Evolutionary conservation across 441 rosid genomes (phyloP).

Genomic region (Adansonia madagascariensis): DNA sequence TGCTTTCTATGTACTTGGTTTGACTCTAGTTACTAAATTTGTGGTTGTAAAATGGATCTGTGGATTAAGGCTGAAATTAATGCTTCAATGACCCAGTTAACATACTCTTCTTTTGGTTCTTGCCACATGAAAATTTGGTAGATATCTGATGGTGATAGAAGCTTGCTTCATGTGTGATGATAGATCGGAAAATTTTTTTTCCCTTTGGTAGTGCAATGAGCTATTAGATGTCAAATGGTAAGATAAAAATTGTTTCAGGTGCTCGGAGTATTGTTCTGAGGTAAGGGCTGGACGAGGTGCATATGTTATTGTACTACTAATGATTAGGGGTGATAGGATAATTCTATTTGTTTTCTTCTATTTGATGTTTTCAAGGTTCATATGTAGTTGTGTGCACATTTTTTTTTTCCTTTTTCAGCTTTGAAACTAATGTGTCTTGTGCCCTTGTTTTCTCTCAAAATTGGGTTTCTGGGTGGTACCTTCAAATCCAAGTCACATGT

Average conservation of each 20-base stretch:
- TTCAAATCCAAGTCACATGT: background rate
- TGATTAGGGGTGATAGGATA: background rate
- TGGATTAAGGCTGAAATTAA: slow-evolving; percentile 1
- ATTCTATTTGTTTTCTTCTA: slow-evolving; percentile 12
- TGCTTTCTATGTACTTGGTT: slow-evolving; percentile 5
- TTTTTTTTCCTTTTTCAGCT: slow-evolving; percentile 11
- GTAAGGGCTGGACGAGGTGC: background rate
- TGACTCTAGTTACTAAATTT: background rate
- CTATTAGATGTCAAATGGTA: background rate
- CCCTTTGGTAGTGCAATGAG: background rate
- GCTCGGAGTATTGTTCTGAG: slow-evolving; percentile 14
- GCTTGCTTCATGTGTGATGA: slow-evolving; percentile 6
- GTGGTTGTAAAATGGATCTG: background rate
- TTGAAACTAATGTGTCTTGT: background rate
- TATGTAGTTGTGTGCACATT: background rate
- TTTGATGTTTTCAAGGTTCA: background rate
- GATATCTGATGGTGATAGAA: slow-evolving; percentile 1
- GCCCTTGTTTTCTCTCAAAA: background rate
- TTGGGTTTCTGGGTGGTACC: slow-evolving; percentile 8
- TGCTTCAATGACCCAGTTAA: slow-evolving; percentile 4
- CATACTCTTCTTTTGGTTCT: slow-evolving; percentile 1
- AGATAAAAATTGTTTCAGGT: slow-evolving; percentile 5
- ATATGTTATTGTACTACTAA: slow-evolving; percentile 8
- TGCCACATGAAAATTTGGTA: background rate
- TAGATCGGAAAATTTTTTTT: background rate